Evolutionary conservation across 78 protist genomes (phyloP).

Genomic region (Monosiga brevicollis): DNA sequence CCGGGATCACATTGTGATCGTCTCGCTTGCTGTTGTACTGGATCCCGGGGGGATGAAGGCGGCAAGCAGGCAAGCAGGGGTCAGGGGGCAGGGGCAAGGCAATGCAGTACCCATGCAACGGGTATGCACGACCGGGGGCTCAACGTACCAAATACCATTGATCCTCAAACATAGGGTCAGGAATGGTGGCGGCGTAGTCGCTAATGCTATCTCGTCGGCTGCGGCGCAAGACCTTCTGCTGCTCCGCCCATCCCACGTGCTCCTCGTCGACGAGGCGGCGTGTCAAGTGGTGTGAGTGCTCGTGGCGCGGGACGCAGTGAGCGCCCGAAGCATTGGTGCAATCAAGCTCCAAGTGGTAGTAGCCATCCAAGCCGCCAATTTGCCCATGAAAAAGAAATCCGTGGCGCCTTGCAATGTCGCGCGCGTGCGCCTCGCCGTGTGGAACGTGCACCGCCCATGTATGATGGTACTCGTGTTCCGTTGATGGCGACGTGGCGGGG

Average conservation of each 20-base stretch:
- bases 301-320: neutral
- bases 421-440: neutral
- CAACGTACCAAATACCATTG: neutral
- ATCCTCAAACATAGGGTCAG: neutral
- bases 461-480: neutral
- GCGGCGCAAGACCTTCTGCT: neutral
- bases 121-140: neutral
- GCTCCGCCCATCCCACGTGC: neutral
- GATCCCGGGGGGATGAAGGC: no score
- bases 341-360: neutral
- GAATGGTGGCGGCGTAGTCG: neutral
- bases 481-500: neutral
- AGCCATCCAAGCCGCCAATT: neutral
- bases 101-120: neutral
- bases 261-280: neutral
- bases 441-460: neutral
- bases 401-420: neutral
- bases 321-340: neutral
- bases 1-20: slow-evolving; percentile 5
- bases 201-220: neutral
- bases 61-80: no score
- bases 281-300: neutral
- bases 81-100: no score
- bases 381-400: neutral
- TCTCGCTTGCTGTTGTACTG: no score